Conservation (phyloP, 179 eudicot species). For the Camellia oleifera region DNA sequence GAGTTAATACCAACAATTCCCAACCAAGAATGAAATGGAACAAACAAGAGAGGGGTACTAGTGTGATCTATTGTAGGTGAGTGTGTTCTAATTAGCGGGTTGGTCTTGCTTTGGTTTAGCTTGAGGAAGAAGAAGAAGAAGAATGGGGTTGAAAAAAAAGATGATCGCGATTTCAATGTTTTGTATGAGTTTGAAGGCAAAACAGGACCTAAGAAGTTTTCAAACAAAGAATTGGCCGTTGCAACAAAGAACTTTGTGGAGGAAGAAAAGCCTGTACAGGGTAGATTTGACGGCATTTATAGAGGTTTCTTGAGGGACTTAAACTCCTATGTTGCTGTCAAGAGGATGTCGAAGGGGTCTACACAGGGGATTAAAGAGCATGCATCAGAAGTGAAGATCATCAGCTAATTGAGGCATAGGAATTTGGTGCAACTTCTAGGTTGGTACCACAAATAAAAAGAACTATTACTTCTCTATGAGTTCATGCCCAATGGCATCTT, state of each 20-base stretch:
- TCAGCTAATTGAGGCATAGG: conserved; percentile 26
- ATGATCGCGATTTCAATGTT: background rate
- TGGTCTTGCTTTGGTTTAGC: background rate
- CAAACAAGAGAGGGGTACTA: background rate
- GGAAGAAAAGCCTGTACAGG: conserved; percentile 30
- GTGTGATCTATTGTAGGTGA: conserved; percentile 7
- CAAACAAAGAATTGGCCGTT: conserved; percentile 11
- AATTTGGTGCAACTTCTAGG: conserved; percentile 32
- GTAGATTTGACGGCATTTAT: conserved; percentile 36
- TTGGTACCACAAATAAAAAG: conserved; percentile 26
- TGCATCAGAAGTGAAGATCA: conserved; percentile 30
- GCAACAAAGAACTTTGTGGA: conserved; percentile 21
- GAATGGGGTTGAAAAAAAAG: background rate
- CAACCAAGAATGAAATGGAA: background rate
- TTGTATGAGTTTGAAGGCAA: conserved; percentile 19
- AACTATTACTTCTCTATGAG: conserved; percentile 26
- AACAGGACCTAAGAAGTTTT: conserved; percentile 27
- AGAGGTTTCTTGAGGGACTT: conserved; percentile 22
- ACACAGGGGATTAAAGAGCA: conserved; percentile 30
- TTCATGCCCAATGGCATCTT: conserved; percentile 35
- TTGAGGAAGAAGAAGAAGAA: conserved; percentile 10
- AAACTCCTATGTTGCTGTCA: conserved; percentile 24
- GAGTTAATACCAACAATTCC: background rate
- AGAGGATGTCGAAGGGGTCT: conserved; percentile 23
- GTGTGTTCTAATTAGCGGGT: background rate